Evolutionary conservation across 495 filamentous ascomycete genomes (phyloP), one percentile per base, ranked within the genome.

Genomic region (Hyaloscypha bicolor): DNA sequence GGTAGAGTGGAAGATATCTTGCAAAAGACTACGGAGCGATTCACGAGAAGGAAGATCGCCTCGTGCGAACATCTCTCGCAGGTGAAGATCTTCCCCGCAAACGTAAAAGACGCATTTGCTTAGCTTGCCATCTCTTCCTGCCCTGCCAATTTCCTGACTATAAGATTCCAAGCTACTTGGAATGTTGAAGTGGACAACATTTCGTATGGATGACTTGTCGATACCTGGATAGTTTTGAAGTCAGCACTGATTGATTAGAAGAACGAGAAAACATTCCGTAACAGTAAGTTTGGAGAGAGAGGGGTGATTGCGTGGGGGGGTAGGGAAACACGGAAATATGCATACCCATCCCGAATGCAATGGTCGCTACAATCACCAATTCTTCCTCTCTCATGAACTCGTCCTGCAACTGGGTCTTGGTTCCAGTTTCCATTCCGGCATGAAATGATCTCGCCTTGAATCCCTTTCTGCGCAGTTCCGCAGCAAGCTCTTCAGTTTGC

Each of bases 121-220:
- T 0, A 70, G 66, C 30, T 76, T 69, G 2, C 81, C 82, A 71
- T 88, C 86, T 63, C 86, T 75, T 19, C 85, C 86, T 5, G 86
- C 85, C 66, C 85, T 80, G 2, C 86, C 85, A 67, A 88, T 82
- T 69, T 87, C 83, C 64, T 87, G 85, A 58, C 83, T 86, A 61
- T 87, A 88, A 25, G 83, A 83, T 67, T 88, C 86, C 8, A 88
- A 72, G 31, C 82, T 82, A 48, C 78, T 80, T 0, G 85, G 79
- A 8, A 87, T 74, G 63, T 84, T 79, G 71, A 81, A 86, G 65
- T 88, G 85, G 9, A 87, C 73, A 35, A 88, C 75, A 62, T 85
- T 87, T n/a, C 85, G 76, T 53, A 88, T 87, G 60, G 86, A 76
- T 0, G 84, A 45, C 69, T 88, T 88, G 65, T 87, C 84, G 32